phyloP scores from a whole-genome alignment of 805 yeast species.

The Debaryomyces castellii region DNA sequence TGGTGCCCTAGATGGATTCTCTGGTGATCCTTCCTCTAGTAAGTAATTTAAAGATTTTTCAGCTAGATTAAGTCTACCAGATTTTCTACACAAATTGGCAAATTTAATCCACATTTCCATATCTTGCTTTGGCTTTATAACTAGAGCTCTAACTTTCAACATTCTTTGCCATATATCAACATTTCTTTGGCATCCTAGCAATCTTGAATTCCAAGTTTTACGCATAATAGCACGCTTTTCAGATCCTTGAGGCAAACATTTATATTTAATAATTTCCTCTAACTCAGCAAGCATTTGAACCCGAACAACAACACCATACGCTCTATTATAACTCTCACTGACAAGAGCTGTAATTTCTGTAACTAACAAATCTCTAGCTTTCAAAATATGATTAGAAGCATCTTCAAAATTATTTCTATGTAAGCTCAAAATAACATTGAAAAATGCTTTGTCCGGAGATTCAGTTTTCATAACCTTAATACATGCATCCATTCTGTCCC shows the following conservation, averaged over 20 bases:
- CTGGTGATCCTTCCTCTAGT: slow-evolving; percentile 69
- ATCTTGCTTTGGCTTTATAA: slow-evolving; percentile 91
- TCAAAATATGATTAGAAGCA: slow-evolving; percentile 73
- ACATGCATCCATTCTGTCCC: slow-evolving; percentile 94
- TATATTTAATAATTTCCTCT: slow-evolving; percentile 91
- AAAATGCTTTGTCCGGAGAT: slow-evolving; percentile 93
- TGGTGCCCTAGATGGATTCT: slow-evolving; percentile 73
- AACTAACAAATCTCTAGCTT: slow-evolving; percentile 85
- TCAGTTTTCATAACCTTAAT: slow-evolving; percentile 87
- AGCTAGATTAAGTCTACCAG: slow-evolving; percentile 88
- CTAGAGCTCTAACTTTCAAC: slow-evolving; percentile 88
- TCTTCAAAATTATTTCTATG: slow-evolving; percentile 84
- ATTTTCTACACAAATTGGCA: slow-evolving; percentile 92
- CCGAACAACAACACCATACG: slow-evolving; percentile 93
- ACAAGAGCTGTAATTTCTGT: slow-evolving; percentile 94
- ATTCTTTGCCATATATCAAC: slow-evolving; percentile 99
- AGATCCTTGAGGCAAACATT: slow-evolving; percentile 78
- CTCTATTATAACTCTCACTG: slow-evolving; percentile 93
- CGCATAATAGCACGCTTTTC: slow-evolving; percentile 77
- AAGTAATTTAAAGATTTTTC: slow-evolving; percentile 84
- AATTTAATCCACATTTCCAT: slow-evolving; percentile 98
- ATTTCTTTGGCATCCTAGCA: slow-evolving; percentile 91
- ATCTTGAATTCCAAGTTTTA: slow-evolving; percentile 90
- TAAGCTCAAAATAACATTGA: slow-evolving; percentile 82
- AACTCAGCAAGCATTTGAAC: slow-evolving; percentile 96